Percentiles rank a stretch among this genome's conserved stretches.
Conservation (phyloP, 2,329 filamentous ascomycete species). For the Hypoxylon sp. region DNA sequence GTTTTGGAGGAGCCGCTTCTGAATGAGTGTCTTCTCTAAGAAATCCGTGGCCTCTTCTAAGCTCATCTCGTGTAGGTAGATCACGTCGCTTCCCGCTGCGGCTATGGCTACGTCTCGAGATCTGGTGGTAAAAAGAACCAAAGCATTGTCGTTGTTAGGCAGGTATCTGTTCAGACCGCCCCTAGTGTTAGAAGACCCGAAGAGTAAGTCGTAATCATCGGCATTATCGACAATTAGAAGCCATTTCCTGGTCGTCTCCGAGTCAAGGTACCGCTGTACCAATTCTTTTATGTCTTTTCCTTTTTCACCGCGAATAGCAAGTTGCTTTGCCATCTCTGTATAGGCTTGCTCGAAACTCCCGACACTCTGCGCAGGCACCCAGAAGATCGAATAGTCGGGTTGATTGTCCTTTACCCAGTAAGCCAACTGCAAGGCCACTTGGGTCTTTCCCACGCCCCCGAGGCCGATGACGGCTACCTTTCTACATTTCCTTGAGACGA, state of each 20-base stretch:
- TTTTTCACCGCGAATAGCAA: slow-evolving; percentile 43
- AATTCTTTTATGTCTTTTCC: slow-evolving; percentile 67
- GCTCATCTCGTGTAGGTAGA: slow-evolving; percentile 46
- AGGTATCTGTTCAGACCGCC: not conserved
- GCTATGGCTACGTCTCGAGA: no score
- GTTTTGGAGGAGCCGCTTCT: slow-evolving; percentile 26
- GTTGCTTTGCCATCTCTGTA: slow-evolving; percentile 44
- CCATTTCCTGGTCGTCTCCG: slow-evolving; percentile 46
- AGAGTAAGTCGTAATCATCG: slow-evolving; percentile 47
- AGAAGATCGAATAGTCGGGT: slow-evolving; percentile 52
- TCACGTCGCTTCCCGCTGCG: slow-evolving; percentile 37
- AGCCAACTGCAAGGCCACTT: slow-evolving; percentile 51
- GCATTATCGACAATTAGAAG: slow-evolving; percentile 54
- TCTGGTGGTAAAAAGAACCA: slow-evolving; percentile 51
- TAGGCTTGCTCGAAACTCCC: slow-evolving; percentile 52
- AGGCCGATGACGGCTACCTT: slow-evolving; percentile 45
- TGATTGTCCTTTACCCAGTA: slow-evolving; percentile 48
- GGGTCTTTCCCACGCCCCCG: slow-evolving; percentile 54
- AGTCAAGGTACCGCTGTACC: slow-evolving; percentile 54
- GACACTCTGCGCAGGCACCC: slow-evolving; percentile 51
- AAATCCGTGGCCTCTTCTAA: slow-evolving; percentile 39
- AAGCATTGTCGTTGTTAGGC: slow-evolving; percentile 30
- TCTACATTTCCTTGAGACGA: not conserved
- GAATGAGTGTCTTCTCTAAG: slow-evolving; percentile 39
- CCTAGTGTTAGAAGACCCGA: slow-evolving; percentile 4